Conservation (phyloP, 345 rosid genomes). For the Lepidium sativum region DNA sequence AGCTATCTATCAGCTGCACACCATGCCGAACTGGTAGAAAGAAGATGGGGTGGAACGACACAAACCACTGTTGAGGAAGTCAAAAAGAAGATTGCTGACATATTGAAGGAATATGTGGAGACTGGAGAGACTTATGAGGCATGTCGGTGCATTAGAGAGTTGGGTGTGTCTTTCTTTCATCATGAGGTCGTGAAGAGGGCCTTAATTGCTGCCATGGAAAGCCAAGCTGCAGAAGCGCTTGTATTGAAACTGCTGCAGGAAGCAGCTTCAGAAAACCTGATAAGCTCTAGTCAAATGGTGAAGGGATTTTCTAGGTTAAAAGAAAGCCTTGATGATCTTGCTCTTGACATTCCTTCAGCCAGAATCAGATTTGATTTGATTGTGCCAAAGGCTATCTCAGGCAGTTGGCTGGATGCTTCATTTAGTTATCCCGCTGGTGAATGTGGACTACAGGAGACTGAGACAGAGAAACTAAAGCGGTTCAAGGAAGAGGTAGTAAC, state of each 20-base stretch:
- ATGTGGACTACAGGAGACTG: slow-evolving; percentile 37
- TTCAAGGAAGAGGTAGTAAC: slow-evolving; percentile 66
- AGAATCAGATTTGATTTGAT: slow-evolving; percentile 43
- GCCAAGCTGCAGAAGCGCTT: slow-evolving; percentile 50
- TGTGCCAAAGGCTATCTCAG: slow-evolving; percentile 54
- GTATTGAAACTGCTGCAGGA: slow-evolving; percentile 64
- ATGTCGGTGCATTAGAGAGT: slow-evolving; percentile 74
- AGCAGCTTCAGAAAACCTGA: slow-evolving; percentile 78
- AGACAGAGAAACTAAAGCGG: slow-evolving; percentile 40
- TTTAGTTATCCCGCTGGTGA: slow-evolving; percentile 34
- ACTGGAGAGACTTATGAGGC: slow-evolving; percentile 75
- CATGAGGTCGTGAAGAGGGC: slow-evolving; percentile 96
- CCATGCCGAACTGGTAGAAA: slow-evolving; percentile 88
- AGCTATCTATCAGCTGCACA: slow-evolving; percentile 90
- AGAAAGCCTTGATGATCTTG: slow-evolving; percentile 87
- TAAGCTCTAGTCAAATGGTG: slow-evolving; percentile 79
- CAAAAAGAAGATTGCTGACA: slow-evolving; percentile 68
- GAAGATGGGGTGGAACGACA: slow-evolving; percentile 93
- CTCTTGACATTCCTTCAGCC: slow-evolving; percentile 81
- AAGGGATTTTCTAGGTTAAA: slow-evolving; percentile 71
- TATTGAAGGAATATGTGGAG: slow-evolving; percentile 76
- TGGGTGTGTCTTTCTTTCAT: slow-evolving; percentile 79
- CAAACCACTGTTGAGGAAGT: slow-evolving; percentile 78
- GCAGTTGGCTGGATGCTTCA: slow-evolving; percentile 75
- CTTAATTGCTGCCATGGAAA: slow-evolving; percentile 71